Conservation (phyloP, 2,329 filamentous ascomycete genomes). For the Ophiocordyceps australis region DNA sequence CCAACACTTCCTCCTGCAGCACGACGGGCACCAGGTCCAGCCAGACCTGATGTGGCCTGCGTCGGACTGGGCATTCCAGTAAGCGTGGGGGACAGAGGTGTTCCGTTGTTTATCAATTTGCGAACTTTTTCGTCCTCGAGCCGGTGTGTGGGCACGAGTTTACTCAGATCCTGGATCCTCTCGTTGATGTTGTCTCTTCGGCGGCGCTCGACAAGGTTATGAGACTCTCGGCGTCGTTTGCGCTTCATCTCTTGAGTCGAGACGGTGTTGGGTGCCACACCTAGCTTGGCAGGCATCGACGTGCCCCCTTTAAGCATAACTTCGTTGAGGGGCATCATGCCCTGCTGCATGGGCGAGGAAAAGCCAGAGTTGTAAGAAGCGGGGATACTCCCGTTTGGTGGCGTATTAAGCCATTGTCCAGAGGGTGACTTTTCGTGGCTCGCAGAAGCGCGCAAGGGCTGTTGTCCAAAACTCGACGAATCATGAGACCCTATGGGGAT, state of each 20-base stretch:
- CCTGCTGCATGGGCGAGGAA: conserved; percentile 57
- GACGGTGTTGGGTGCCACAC: conserved; percentile 28
- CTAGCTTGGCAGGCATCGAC: conserved; percentile 79
- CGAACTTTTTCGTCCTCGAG: conserved; percentile 94
- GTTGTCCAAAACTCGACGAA: conserved; percentile 52
- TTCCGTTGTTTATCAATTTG: conserved; percentile 86
- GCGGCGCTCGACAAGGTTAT: conserved; percentile 89
- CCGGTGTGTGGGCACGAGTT: conserved; percentile 78
- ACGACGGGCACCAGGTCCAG: conserved; percentile 66
- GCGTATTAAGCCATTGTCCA: conserved; percentile 80
- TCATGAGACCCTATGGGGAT: conserved; percentile 52
- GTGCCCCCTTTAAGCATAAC: conserved; percentile 76
- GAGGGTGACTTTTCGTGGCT: conserved; percentile 68
- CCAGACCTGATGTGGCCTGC: conserved; percentile 70
- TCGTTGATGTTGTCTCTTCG: conserved; percentile 98
- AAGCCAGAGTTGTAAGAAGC: conserved; percentile 83
- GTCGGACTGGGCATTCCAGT: conserved; percentile 51
- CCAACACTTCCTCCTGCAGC: conserved; percentile 52
- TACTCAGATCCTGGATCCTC: conserved; percentile 88
- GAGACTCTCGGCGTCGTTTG: conserved; percentile 77
- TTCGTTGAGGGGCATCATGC: conserved; percentile 66
- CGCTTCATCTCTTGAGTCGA: conserved; percentile 89
- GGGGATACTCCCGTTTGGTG: conserved; percentile 57
- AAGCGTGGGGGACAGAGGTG: conserved; percentile 69
- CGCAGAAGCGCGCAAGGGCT: conserved; percentile 56